Evolutionary conservation across 2,329 filamentous ascomycete species (phyloP).

Genomic region (Ceratocystis cacaofunesta): DNA sequence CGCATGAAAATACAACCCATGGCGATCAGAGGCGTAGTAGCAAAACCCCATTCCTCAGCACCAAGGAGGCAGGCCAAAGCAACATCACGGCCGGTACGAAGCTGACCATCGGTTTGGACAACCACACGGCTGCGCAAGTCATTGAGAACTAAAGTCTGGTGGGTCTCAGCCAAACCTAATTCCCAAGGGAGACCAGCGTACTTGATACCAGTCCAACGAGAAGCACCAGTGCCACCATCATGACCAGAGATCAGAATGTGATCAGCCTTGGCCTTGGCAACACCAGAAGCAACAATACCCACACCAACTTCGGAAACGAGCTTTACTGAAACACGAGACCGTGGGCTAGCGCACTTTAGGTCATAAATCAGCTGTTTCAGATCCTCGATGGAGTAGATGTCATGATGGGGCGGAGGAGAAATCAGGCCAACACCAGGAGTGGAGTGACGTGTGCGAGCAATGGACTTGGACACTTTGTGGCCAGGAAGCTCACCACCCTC

Average conservation of each 20-base stretch:
- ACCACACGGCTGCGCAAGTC: conserved; percentile 90
- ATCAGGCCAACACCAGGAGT: conserved; percentile 93
- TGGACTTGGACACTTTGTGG: conserved; percentile 89
- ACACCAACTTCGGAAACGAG: conserved; percentile 95
- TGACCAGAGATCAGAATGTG: conserved; percentile 95
- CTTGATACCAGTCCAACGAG: conserved; percentile 96
- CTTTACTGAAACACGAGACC: conserved; percentile 87
- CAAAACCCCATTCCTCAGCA: conserved; percentile 97
- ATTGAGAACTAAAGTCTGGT: conserved; percentile 90
- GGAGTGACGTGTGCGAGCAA: conserved; percentile 87
- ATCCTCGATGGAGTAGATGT: conserved; percentile 98
- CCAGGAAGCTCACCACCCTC: conserved; percentile 94
- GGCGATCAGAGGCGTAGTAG: conserved; percentile 83
- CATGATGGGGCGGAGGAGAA: conserved; percentile 89
- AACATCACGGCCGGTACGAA: conserved; percentile 83
- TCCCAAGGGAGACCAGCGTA: conserved; percentile 96
- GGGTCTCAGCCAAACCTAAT: conserved; percentile 87
- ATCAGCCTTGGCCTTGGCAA: conserved; percentile 92
- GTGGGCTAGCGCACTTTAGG: conserved; percentile 87
- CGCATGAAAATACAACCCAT: conserved; percentile 97
- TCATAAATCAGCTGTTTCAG: conserved; percentile 96
- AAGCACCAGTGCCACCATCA: conserved; percentile 92
- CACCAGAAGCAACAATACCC: conserved; percentile 92
- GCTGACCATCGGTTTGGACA: conserved; percentile 89
- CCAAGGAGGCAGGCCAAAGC: conserved; percentile 88